Conservation (phyloP, 2,329 filamentous ascomycete species). For the Xylariaceae sp. region DNA sequence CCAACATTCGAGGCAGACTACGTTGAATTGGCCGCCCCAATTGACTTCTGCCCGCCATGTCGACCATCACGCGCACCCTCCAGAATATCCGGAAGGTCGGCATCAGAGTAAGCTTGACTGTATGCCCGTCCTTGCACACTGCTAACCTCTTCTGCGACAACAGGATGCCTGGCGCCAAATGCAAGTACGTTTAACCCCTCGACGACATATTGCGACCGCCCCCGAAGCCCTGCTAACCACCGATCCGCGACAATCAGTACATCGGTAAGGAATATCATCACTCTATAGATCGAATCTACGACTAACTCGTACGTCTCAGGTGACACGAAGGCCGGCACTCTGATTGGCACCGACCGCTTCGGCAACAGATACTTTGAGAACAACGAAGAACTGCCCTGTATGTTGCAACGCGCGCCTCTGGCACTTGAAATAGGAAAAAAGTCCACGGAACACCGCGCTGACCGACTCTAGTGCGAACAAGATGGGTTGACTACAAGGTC, state of each 20-base stretch:
- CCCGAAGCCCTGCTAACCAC: conserved; percentile 22
- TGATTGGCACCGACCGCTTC: conserved; percentile 81
- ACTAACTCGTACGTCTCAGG: conserved; percentile 47
- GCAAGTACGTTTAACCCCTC: conserved; percentile 62
- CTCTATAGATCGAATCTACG: background rate
- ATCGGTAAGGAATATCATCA: conserved; percentile 42
- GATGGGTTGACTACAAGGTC: conserved; percentile 96
- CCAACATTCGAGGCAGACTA: conserved; percentile 4
- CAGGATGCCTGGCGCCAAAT: conserved; percentile 91
- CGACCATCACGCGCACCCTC: conserved; percentile 81
- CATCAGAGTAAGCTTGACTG: conserved; percentile 63
- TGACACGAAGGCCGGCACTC: conserved; percentile 90
- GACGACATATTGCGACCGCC: conserved; percentile 13
- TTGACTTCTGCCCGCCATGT: conserved; percentile 62
- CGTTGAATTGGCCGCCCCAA: conserved; percentile 15
- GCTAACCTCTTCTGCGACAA: conserved; percentile 33
- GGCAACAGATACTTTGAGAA: conserved; percentile 99
- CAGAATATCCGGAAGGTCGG: conserved; percentile 84
- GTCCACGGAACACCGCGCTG: conserved; percentile 2
- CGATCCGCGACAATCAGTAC: conserved; percentile 40
- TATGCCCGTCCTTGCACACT: conserved; percentile 2
- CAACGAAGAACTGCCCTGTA: conserved; percentile 85
- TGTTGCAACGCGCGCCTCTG: conserved; percentile 28
- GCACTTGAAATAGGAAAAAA: too few species aligned
- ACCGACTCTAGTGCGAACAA: conserved; percentile 67